A percentile compares a stretch with the other conserved stretches of the same genome.
These are phyloP conservation scores for Volutella citrinella DNA, from an alignment of 2,329 filamentous ascomycete species.

Conservation along the genomic window DNA sequence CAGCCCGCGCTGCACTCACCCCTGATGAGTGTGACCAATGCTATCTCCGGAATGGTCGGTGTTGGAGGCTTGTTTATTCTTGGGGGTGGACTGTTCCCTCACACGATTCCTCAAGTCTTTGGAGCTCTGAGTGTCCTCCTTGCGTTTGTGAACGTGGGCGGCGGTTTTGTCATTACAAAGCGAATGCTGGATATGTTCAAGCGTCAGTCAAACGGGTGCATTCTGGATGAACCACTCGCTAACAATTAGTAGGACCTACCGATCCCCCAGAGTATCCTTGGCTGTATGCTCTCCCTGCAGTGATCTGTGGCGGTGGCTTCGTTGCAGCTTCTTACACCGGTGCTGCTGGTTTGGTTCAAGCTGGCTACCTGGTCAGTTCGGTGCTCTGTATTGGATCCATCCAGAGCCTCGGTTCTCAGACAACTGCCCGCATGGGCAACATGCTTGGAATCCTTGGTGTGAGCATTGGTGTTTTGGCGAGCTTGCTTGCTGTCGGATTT, in stretches of 20 bases:
- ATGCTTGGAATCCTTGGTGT: slow-evolving; percentile 85
- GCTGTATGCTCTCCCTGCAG: slow-evolving; percentile 76
- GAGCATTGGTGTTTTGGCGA: slow-evolving; percentile 77
- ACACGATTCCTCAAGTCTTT: slow-evolving; percentile 74
- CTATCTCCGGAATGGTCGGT: slow-evolving; percentile 89
- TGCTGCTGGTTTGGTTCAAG: slow-evolving; percentile 79
- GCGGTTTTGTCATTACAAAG: slow-evolving; percentile 89
- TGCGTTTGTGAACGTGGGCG: slow-evolving; percentile 84
- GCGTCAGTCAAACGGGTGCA: slow-evolving; percentile 39
- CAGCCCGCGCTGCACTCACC: slow-evolving; percentile 80
- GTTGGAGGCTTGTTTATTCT: slow-evolving; percentile 86
- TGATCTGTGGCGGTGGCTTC: slow-evolving; percentile 77
- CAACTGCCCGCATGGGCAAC: slow-evolving; percentile 81
- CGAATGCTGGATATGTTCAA: slow-evolving; percentile 93
- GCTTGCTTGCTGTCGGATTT: slow-evolving; percentile 77
- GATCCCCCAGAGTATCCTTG: slow-evolving; percentile 87
- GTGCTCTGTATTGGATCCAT: slow-evolving; percentile 82
- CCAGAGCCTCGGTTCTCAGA: slow-evolving; percentile 76
- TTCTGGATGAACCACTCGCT: slow-evolving; percentile 2
- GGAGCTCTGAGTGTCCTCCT: slow-evolving; percentile 78
- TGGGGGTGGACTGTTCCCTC: slow-evolving; percentile 74
- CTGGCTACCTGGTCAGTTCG: slow-evolving; percentile 82
- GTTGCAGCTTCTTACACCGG: slow-evolving; percentile 77
- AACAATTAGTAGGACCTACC: slow-evolving; percentile 56
- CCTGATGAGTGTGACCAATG: slow-evolving; percentile 90